Percentiles rank a stretch among this genome's conserved stretches.
Evolutionary conservation across 805 yeast species (phyloP).

Genomic region (Tetrapisispora iriomotensis): DNA sequence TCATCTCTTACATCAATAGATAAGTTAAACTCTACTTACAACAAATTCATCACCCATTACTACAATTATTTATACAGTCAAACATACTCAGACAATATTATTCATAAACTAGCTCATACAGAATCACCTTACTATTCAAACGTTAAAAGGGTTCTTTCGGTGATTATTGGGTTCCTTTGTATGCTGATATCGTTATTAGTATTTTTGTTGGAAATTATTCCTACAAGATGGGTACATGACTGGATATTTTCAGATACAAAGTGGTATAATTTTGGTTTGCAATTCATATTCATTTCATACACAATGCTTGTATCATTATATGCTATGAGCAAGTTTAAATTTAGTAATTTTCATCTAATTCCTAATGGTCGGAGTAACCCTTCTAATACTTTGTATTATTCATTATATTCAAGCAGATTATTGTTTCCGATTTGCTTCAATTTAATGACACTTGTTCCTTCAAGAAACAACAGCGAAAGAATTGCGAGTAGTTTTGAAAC

Average conservation of each 20-base stretch:
- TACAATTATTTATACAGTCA: slow-evolving; percentile 23
- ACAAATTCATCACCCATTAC: slow-evolving; percentile 23
- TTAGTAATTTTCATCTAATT: slow-evolving; percentile 26
- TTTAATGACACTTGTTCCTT: slow-evolving; percentile 22
- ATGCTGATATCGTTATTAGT: slow-evolving; percentile 13
- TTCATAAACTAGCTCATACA: slow-evolving; percentile 22
- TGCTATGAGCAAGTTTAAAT: slow-evolving; percentile 27
- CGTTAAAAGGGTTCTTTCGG: slow-evolving; percentile 4
- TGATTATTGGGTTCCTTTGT: slow-evolving; percentile 8
- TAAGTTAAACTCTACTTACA: slow-evolving; percentile 21
- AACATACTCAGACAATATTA: slow-evolving; percentile 18
- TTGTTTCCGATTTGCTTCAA: slow-evolving; percentile 28
- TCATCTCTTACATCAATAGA: slow-evolving; percentile 10
- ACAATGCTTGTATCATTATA: slow-evolving; percentile 22
- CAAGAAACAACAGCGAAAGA: slow-evolving; percentile 2
- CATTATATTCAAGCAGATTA: slow-evolving; percentile 27
- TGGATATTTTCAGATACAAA: slow-evolving; percentile 15
- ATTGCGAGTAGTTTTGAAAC: slow-evolving; percentile 17
- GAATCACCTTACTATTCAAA: slow-evolving; percentile 9
- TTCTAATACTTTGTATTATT: slow-evolving; percentile 24
- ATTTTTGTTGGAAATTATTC: slow-evolving; percentile 19
- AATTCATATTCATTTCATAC: slow-evolving; percentile 20
- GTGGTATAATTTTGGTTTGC: slow-evolving; percentile 16
- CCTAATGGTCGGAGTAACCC: slow-evolving; percentile 28
- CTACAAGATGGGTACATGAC: slow-evolving; percentile 18